Percentiles rank a stretch among this genome's conserved stretches.
Evolutionary conservation across 495 filamentous ascomycete species (phyloP).

Genomic region (Xylaria palmicola): DNA sequence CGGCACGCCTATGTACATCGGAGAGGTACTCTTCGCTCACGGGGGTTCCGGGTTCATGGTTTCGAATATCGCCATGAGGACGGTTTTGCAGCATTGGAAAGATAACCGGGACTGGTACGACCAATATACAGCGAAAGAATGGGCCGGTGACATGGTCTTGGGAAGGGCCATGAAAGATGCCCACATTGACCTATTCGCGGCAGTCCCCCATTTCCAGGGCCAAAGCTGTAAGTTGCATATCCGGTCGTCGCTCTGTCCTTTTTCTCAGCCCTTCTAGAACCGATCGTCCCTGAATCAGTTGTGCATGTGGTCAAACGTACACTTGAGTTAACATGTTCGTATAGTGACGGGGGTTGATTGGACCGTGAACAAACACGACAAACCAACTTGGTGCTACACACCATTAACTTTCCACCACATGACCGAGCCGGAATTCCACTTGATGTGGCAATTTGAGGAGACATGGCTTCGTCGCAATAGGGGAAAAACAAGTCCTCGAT

Average conservation of each 20-base stretch:
- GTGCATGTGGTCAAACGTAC: background rate
- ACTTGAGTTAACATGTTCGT: background rate
- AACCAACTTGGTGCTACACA: background rate
- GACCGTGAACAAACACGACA: background rate
- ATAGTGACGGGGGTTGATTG: background rate
- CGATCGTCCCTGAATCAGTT: background rate
- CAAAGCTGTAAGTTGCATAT: background rate
- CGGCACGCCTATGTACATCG: background rate
- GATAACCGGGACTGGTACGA: slow-evolving; percentile 3
- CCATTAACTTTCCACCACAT: slow-evolving; percentile 6
- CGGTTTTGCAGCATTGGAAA: slow-evolving; percentile 10
- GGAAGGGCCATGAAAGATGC: background rate
- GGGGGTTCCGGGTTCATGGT: slow-evolving; percentile 52
- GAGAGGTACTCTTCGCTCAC: slow-evolving; percentile 40
- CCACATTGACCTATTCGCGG: background rate
- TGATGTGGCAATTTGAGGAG: background rate
- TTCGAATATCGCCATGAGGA: slow-evolving; percentile 43
- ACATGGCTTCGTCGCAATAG: background rate
- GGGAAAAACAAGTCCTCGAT: background rate
- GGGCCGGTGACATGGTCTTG: slow-evolving; percentile 11
- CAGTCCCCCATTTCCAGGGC: slow-evolving; percentile 1
- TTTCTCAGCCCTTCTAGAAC: background rate
- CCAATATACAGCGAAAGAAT: slow-evolving; percentile 2
- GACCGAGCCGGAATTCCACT: background rate
- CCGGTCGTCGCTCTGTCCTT: no score